Evolutionary conservation across 768 basidiomycete species (phyloP).

Genomic region (Phallus indusiatus): DNA sequence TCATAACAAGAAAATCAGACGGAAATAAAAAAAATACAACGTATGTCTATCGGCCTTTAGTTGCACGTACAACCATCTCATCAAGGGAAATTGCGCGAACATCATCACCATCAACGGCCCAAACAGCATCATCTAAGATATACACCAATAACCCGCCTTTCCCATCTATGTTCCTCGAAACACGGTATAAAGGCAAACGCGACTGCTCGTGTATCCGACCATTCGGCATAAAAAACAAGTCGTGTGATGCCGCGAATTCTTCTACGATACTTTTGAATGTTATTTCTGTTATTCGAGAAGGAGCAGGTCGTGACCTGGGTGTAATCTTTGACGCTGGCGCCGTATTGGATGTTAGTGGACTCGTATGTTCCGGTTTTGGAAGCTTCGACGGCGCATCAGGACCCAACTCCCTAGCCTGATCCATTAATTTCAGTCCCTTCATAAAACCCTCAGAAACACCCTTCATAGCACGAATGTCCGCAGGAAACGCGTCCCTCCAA

Average conservation of each 20-base stretch:
- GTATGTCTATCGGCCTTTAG: background rate
- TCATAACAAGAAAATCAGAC: background rate
- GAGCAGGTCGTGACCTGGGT: constrained; percentile 27
- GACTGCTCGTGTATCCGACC: constrained; percentile 79
- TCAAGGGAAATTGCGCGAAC: constrained; percentile 78
- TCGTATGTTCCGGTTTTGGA: constrained; percentile 51
- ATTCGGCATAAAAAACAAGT: constrained; percentile 82
- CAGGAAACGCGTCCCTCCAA: constrained; percentile 79
- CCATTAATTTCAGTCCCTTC: constrained; percentile 86
- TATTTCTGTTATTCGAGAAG: constrained; percentile 64
- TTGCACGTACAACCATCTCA: constrained; percentile 72
- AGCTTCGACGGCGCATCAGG: constrained; percentile 61
- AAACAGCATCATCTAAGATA: constrained; percentile 88
- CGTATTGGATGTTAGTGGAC: constrained; percentile 19
- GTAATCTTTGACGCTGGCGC: constrained; percentile 21
- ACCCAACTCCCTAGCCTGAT: constrained; percentile 83
- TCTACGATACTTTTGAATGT: constrained; percentile 93
- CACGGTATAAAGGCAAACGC: constrained; percentile 82
- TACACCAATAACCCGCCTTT: constrained; percentile 85
- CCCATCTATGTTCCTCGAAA: constrained; percentile 70
- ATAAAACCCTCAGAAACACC: constrained; percentile 76
- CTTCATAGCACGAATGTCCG: constrained; percentile 51
- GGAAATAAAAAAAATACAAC: background rate
- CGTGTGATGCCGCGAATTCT: constrained; percentile 75
- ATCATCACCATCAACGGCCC: constrained; percentile 60